A percentile compares a stretch with the other conserved stretches of the same genome.
Conservation (phyloP, 2,329 filamentous ascomycete genomes). For the Pseudocercospora cruenta region DNA sequence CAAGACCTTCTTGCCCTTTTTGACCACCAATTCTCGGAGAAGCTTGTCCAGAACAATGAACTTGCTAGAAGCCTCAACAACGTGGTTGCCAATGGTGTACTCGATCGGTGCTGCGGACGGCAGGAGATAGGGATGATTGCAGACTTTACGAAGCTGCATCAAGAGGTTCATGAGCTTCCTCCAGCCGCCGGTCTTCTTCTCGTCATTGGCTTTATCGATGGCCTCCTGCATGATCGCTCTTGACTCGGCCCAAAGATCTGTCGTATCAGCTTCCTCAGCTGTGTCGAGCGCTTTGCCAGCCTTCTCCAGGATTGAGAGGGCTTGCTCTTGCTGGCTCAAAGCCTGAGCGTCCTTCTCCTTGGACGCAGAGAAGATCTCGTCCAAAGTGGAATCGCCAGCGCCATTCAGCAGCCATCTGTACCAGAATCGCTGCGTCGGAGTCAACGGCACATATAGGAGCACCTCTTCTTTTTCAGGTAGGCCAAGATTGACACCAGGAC, state of each 20-base stretch:
- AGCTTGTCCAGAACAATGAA: slow-evolving; percentile 60
- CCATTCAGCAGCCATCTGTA: slow-evolving; percentile 62
- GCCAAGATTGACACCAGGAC: slow-evolving; percentile 57
- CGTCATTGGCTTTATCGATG: slow-evolving; percentile 37
- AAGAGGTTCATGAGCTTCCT: slow-evolving; percentile 57
- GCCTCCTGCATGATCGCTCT: slow-evolving; percentile 48
- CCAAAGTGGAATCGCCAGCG: slow-evolving; percentile 54
- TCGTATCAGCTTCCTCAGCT: slow-evolving; percentile 24
- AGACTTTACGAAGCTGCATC: slow-evolving; percentile 61
- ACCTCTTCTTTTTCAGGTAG: slow-evolving; percentile 62
- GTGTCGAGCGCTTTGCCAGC: slow-evolving; percentile 35
- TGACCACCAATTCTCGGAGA: slow-evolving; percentile 53
- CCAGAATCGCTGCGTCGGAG: slow-evolving; percentile 62
- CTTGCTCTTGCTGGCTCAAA: slow-evolving; percentile 42
- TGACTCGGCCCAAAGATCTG: slow-evolving; percentile 52
- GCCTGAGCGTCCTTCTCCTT: slow-evolving; percentile 50
- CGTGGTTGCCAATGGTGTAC: slow-evolving; percentile 51
- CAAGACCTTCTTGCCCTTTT: slow-evolving; percentile 57
- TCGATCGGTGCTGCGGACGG: slow-evolving; percentile 50
- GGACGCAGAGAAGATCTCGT: slow-evolving; percentile 56
- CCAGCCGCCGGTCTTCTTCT: slow-evolving; percentile 34
- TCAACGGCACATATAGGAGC: slow-evolving; percentile 60
- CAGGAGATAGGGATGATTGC: slow-evolving; percentile 59
- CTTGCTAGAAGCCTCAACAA: slow-evolving; percentile 58
- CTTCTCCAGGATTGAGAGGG: slow-evolving; percentile 34